Evolutionary conservation across 257 asterid genomes (phyloP).

Genomic region (Solanum pennellii): DNA sequence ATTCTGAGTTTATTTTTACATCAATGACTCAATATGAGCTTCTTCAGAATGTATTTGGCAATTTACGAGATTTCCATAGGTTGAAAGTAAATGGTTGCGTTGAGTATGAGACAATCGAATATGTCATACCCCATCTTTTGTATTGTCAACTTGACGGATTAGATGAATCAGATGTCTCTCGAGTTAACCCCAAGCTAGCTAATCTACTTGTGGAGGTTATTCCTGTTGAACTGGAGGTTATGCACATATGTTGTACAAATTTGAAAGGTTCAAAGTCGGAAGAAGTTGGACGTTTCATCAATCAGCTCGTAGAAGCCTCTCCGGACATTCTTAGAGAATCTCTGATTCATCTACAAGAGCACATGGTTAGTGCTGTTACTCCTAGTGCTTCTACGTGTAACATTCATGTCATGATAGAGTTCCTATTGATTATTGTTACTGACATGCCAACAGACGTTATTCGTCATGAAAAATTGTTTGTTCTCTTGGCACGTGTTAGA

Average conservation of each 20-base stretch:
- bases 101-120: background rate
- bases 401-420: background rate
- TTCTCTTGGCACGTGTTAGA: background rate
- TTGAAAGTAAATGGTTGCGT: background rate
- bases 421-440: background rate
- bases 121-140: background rate
- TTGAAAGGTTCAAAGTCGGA: background rate
- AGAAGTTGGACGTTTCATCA: background rate
- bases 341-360: background rate
- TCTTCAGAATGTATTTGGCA: background rate
- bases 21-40: background rate
- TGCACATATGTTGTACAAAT: background rate
- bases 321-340: background rate
- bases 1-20: background rate
- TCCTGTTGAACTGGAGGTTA: background rate
- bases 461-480: background rate
- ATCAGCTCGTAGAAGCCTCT: background rate
- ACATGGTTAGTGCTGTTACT: background rate
- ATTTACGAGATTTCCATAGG: background rate
- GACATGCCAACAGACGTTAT: background rate
- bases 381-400: background rate
- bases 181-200: background rate
- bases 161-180: too few relatives aligned
- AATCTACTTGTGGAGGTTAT: background rate
- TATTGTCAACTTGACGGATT: background rate